Evolutionary conservation across 2,329 filamentous ascomycete genomes (phyloP).

Genomic region (Trichoderma breve): DNA sequence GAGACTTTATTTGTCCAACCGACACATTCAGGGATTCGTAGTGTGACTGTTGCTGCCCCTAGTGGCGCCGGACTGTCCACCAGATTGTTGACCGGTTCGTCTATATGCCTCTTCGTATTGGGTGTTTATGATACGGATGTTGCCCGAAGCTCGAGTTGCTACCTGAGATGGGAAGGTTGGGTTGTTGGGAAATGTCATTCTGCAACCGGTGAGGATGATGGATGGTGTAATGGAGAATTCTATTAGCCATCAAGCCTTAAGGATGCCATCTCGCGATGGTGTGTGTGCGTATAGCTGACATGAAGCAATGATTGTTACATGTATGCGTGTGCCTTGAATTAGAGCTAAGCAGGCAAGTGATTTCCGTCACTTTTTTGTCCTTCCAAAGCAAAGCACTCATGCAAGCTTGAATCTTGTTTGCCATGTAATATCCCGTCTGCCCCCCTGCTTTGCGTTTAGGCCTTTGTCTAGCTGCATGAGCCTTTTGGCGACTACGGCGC

Average conservation of each 20-base stretch:
- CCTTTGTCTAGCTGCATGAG: not conserved
- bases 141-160: not conserved
- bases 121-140: not conserved
- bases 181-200: not conserved
- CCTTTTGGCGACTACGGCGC: not conserved
- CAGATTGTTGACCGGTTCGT: slow-evolving; percentile 11
- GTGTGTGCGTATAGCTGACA: not conserved
- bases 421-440: not conserved
- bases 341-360: not conserved
- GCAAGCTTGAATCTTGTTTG: not conserved
- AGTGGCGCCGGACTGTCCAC: not conserved
- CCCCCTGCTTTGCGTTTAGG: not conserved
- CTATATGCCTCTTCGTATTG: not conserved
- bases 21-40: not conserved
- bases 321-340: not conserved
- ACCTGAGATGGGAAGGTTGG: not conserved
- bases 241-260: not conserved
- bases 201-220: not conserved
- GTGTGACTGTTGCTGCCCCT: not conserved
- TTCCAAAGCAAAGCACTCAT: not conserved
- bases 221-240: not conserved
- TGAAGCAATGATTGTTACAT: not conserved
- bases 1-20: slow-evolving; percentile 4
- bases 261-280: not conserved
- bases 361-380: not conserved